Percentiles rank a stretch among this genome's conserved stretches.
Evolutionary conservation across 2,329 filamentous ascomycete genomes (phyloP).

Genomic region (Parastagonospora nodorum): DNA sequence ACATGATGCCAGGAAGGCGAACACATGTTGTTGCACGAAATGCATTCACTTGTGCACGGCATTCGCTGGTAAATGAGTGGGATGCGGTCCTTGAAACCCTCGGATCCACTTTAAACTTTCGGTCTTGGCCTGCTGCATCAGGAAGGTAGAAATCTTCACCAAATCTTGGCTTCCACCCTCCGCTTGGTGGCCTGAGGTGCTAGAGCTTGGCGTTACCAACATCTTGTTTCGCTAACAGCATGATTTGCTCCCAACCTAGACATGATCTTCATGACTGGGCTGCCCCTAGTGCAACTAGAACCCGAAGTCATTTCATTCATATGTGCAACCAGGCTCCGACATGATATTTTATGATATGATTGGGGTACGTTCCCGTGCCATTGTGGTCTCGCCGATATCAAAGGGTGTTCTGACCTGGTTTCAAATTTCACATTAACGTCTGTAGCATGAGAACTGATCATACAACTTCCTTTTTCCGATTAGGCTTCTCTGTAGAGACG

Average conservation of each 20-base stretch:
- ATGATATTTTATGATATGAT: slow-evolving; percentile 1
- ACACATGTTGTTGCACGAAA: no score
- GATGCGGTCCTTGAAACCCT: neutral
- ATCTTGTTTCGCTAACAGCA: slow-evolving; percentile 6
- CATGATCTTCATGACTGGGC: slow-evolving; percentile 1
- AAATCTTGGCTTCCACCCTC: slow-evolving; percentile 15
- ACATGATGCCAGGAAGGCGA: no score
- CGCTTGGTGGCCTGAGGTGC: neutral
- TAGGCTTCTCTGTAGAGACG: slow-evolving; percentile 2
- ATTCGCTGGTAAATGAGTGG: neutral
- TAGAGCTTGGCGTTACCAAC: slow-evolving; percentile 14
- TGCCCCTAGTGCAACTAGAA: no score
- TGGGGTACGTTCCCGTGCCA: slow-evolving; percentile 10
- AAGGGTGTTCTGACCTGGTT: slow-evolving; percentile 4
- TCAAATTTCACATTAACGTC: slow-evolving; percentile 6
- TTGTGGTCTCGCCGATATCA: slow-evolving; percentile 13
- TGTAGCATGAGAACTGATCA: neutral
- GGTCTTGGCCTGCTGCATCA: slow-evolving; percentile 10
- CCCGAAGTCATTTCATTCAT: neutral
- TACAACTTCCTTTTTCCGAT: slow-evolving; percentile 12
- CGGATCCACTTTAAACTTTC: neutral
- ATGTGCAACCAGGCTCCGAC: neutral
- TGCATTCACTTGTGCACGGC: no score
- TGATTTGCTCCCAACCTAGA: slow-evolving; percentile 8
- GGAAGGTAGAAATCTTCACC: slow-evolving; percentile 13